Base-by-base conservation (phyloP, 441 rosid genomes). In the Eruca vesicaria region DNA sequence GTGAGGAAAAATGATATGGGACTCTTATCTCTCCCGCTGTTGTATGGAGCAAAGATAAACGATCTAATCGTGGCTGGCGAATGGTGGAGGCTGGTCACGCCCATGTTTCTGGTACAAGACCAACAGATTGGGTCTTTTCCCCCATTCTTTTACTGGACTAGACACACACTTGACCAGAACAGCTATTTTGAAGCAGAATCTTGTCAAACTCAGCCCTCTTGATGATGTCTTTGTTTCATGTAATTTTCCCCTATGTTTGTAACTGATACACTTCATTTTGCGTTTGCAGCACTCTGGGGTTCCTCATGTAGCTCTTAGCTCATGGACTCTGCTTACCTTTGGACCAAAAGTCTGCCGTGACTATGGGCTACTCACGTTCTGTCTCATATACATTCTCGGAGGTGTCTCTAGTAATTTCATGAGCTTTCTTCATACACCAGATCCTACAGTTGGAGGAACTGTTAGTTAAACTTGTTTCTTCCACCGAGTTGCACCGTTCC, bases 21-120 rank as follows among this genome's bases (percentile, higher is more conserved):
- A 70, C 86, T 91, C 38, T 86, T 87, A 64, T 84, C 98, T 5
- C 79, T 91, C 5, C 97, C 96, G 1, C 74, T 87, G 3, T 66
- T 94, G 21, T 91, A 90, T 19, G 97, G 98, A 63, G 96, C 97
- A 7, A 94, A 94, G 88, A 88, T 91, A 74, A 94, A 94, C 32
- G 86, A 89, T 78, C 80, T 91, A 78, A 90, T 94, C 85, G 70
- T 94, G 48, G 82, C 84, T 33, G 97, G 98, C 61, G 93, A 94
- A 79, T 94, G 98, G 98, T 94, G 98, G 98, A 87, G 97, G 82
- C 94, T 94, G 4, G 75, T 94, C 81, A 94, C 97, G 7, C 97
- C 98, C 41, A 94, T 91, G 95, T 94, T 94, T 94, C 98, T 91
- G 97, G 98, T 94, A 94, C 98, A 91, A 82, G 93, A 89, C 84